Percentiles rank a stretch among this genome's conserved stretches.
Conservation (phyloP, 805 yeast genomes). For the Ogataea neopini region DNA sequence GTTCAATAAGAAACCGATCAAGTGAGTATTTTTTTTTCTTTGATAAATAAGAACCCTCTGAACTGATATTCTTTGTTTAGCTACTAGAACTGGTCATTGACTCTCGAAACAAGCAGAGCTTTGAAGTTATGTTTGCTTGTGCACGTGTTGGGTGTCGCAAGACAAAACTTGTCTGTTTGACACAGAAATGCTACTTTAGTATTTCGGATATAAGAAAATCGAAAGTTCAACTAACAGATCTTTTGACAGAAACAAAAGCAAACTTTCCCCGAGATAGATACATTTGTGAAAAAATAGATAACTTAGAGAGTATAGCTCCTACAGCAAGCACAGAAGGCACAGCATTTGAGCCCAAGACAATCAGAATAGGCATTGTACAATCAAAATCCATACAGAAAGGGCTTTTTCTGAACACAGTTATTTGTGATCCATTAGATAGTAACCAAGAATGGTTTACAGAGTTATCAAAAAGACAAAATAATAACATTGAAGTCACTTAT, state of each 20-base stretch:
- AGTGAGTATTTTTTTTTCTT: slow-evolving; percentile 4
- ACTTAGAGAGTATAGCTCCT: slow-evolving; percentile 20
- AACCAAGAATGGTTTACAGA: slow-evolving; percentile 24
- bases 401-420: slow-evolving; percentile 27
- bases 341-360: slow-evolving; percentile 24
- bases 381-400: slow-evolving; percentile 22
- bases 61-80: neutral
- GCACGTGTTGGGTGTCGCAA: neutral
- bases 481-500: slow-evolving; percentile 15
- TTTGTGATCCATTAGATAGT: slow-evolving; percentile 33
- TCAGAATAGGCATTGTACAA: slow-evolving; percentile 33
- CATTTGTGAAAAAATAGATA: slow-evolving; percentile 18
- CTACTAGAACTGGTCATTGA: neutral
- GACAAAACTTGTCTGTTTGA: neutral
- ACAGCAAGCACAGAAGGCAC: neutral
- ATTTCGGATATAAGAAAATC: slow-evolving; percentile 2
- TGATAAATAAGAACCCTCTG: neutral
- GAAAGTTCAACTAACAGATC: slow-evolving; percentile 4
- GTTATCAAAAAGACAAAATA: slow-evolving; percentile 13
- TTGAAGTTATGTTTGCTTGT: slow-evolving; percentile 5
- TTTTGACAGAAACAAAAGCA: slow-evolving; percentile 14
- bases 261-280: slow-evolving; percentile 15
- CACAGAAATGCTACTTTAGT: slow-evolving; percentile 1
- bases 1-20: slow-evolving; percentile 6
- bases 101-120: neutral